phyloP scores from a whole-genome alignment of 78 protist genomes.

The Dictyostelium capitatum region DNA sequence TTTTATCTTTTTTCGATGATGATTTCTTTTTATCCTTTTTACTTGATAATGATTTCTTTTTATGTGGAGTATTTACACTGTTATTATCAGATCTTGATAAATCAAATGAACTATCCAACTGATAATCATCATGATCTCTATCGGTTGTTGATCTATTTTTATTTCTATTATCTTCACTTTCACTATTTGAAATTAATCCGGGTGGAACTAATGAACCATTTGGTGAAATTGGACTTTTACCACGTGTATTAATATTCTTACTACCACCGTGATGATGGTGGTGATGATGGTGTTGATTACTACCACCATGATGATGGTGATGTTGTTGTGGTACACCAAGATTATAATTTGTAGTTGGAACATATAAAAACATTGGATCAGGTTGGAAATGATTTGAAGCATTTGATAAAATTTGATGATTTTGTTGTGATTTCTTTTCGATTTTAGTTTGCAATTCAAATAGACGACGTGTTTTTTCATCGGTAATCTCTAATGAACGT shows the following conservation, averaged over 20 bases:
- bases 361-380: slow-evolving; percentile 43
- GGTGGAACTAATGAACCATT: background rate
- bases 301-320: background rate
- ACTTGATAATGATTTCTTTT: background rate
- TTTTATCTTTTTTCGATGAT: background rate
- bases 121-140: slow-evolving; percentile 22
- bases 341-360: background rate
- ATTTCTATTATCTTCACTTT: slow-evolving; percentile 8
- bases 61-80: background rate
- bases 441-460: slow-evolving; percentile 53
- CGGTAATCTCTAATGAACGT: slow-evolving; percentile 68
- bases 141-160: background rate
- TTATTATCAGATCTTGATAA: slow-evolving; percentile 24
- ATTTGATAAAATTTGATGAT: slow-evolving; percentile 26
- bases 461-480: slow-evolving; percentile 59
- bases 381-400: slow-evolving; percentile 26
- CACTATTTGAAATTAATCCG: background rate
- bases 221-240: background rate
- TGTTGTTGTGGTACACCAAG: background rate
- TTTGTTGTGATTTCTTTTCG: slow-evolving; percentile 28
- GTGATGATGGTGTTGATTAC: background rate
- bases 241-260: background rate
- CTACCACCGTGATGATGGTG: background rate
- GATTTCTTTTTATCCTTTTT: background rate
- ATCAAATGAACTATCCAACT: slow-evolving; percentile 54